Evolutionary conservation across 2,329 filamentous ascomycete genomes (phyloP).

Genomic region (Metarhizium robertsii): DNA sequence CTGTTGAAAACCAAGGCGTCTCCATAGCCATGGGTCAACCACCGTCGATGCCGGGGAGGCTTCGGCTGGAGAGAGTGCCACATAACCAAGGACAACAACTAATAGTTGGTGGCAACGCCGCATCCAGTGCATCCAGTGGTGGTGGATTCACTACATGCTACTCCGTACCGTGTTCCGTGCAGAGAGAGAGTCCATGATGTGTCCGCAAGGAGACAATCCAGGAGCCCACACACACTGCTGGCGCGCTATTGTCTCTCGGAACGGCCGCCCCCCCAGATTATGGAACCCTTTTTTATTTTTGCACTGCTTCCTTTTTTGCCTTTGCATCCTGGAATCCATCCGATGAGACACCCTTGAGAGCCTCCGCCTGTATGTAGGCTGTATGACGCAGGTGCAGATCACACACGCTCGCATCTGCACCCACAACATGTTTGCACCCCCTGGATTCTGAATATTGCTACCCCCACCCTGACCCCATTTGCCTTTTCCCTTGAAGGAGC

Average conservation of each 20-base stretch:
- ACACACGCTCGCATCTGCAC: background rate
- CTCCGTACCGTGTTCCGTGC: background rate
- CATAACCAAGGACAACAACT: background rate
- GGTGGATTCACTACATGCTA: background rate
- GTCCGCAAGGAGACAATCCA: background rate
- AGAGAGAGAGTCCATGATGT: background rate
- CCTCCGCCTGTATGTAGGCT: constrained; percentile 14
- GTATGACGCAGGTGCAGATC: constrained; percentile 7
- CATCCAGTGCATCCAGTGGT: background rate
- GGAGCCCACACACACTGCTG: constrained; percentile 1
- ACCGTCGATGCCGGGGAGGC: background rate
- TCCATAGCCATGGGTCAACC: background rate
- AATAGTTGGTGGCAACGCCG: background rate
- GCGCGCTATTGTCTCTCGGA: constrained; percentile 15
- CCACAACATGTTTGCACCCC: background rate
- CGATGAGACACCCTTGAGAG: constrained; percentile 24
- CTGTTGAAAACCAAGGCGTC: background rate
- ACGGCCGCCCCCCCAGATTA: constrained; percentile 10
- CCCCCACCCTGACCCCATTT: background rate
- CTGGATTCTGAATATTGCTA: background rate
- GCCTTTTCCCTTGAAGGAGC: background rate
- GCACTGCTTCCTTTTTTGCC: background rate
- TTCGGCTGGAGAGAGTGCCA: background rate
- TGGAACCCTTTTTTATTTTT: constrained; percentile 6
- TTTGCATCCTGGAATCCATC: constrained; percentile 19